Evolutionary conservation across 805 yeast genomes (phyloP).

Genomic region (Blastobotrys parvus): DNA sequence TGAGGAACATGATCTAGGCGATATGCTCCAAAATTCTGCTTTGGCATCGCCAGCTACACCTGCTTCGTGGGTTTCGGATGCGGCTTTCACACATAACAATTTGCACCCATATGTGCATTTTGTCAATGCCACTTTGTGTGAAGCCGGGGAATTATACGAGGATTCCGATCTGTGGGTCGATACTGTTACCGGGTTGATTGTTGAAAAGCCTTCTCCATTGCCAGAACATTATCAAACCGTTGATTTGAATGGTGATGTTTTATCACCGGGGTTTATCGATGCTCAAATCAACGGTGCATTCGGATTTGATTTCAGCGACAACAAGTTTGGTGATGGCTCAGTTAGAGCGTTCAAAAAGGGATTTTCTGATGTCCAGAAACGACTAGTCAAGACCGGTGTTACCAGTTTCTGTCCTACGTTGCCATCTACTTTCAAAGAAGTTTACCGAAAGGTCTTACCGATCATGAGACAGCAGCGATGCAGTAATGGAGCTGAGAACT

Average conservation of each 20-base stretch:
- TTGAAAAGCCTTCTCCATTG: constrained; percentile 21
- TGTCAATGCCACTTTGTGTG: constrained; percentile 18
- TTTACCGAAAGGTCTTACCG: constrained; percentile 41
- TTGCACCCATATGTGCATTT: constrained; percentile 8
- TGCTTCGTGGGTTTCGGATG: constrained; percentile 34
- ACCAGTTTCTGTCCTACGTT: constrained; percentile 51
- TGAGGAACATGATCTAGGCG: background rate
- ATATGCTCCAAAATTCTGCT: constrained; percentile 4
- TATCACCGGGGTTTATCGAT: constrained; percentile 51
- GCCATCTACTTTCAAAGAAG: constrained; percentile 42
- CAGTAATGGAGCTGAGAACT: constrained; percentile 21
- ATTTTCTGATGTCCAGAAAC: constrained; percentile 10
- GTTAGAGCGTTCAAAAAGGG: constrained; percentile 16
- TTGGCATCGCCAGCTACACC: constrained; percentile 28
- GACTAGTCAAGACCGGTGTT: constrained; percentile 42
- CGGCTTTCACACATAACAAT: constrained; percentile 1
- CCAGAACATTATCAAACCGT: constrained; percentile 22
- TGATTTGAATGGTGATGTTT: constrained; percentile 39
- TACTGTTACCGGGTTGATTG: constrained; percentile 35
- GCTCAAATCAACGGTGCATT: constrained; percentile 51
- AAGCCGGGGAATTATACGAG: constrained; percentile 18
- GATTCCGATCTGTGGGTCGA: constrained; percentile 38
- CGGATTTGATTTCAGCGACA: constrained; percentile 44
- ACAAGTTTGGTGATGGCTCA: constrained; percentile 27
- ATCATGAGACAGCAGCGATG: constrained; percentile 32